phyloP scores from a whole-genome alignment of 345 rosid species.

The Salix exigua region DNA sequence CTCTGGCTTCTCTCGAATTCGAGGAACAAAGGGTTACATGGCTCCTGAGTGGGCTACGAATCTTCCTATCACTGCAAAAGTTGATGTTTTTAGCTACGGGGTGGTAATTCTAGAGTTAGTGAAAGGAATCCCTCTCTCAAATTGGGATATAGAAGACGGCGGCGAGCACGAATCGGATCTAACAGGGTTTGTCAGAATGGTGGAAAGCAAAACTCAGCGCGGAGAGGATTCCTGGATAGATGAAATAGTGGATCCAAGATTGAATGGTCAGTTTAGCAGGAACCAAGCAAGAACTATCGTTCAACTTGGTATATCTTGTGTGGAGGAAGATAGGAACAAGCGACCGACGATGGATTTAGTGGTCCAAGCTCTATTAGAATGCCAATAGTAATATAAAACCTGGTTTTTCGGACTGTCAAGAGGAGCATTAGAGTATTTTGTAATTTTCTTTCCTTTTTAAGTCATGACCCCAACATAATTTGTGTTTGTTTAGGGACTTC shows the following conservation, averaged over 20 bases:
- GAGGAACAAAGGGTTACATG: slow-evolving; percentile 6
- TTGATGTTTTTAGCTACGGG: slow-evolving; percentile 16
- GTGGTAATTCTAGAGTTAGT: slow-evolving; percentile 12
- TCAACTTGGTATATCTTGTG: slow-evolving; percentile 22
- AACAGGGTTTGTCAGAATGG: neutral
- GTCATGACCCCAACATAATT: neutral
- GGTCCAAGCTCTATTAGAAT: slow-evolving; percentile 24
- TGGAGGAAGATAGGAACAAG: slow-evolving; percentile 19
- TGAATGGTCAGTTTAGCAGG: slow-evolving; percentile 7
- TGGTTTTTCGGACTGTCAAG: neutral
- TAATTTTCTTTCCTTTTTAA: neutral
- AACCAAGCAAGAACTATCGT: slow-evolving; percentile 10
- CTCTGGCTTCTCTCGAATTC: neutral
- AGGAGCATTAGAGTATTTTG: neutral
- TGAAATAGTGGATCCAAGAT: slow-evolving; percentile 21
- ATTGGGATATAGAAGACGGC: slow-evolving; percentile 7
- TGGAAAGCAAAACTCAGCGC: slow-evolving; percentile 11
- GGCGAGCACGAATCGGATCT: slow-evolving; percentile 16
- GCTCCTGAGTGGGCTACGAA: neutral
- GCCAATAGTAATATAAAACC: slow-evolving; percentile 11
- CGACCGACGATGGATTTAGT: slow-evolving; percentile 33
- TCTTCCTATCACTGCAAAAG: slow-evolving; percentile 14
- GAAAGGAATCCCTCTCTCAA: slow-evolving; percentile 19
- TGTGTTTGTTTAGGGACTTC: neutral
- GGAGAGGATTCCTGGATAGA: slow-evolving; percentile 5